These are phyloP conservation scores for Colletotrichum sidae DNA, from an alignment of 2,329 filamentous ascomycete species.

Conservation along the genomic window DNA sequence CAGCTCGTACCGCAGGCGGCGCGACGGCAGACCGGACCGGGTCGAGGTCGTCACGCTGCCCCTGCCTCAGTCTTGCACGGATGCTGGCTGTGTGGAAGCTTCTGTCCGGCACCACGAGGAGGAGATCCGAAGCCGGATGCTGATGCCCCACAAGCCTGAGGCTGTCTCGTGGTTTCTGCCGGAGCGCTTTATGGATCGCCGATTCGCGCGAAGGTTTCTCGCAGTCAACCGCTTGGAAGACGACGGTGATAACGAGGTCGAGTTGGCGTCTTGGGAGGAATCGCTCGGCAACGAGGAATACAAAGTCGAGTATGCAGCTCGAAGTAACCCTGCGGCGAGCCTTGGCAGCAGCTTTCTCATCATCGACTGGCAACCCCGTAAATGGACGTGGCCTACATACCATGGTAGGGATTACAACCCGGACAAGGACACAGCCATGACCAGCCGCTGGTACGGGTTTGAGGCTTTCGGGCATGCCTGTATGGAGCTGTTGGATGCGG, in stretches of 20 bases:
- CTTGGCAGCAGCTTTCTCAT: background rate
- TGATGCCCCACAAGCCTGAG: slow-evolving; percentile 1
- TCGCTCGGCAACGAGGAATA: background rate
- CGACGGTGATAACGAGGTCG: slow-evolving; percentile 2
- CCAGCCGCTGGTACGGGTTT: background rate
- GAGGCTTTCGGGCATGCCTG: background rate
- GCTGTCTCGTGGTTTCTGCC: slow-evolving; percentile 7
- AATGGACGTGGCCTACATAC: background rate
- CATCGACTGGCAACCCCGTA: background rate
- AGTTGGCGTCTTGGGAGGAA: slow-evolving; percentile 8
- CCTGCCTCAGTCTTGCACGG: background rate
- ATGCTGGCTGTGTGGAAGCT: background rate
- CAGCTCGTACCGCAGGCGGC: background rate
- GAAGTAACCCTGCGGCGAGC: background rate
- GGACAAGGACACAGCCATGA: background rate
- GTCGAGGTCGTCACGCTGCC: slow-evolving; percentile 16
- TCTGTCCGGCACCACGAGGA: slow-evolving; percentile 1
- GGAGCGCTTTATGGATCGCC: slow-evolving; percentile 9
- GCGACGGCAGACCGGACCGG: background rate
- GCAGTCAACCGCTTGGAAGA: background rate
- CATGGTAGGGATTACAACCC: background rate
- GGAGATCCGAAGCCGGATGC: background rate
- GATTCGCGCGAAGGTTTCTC: background rate
- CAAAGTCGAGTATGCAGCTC: background rate
- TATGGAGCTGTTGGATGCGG: background rate